Conservation (phyloP, 495 filamentous ascomycete species). For the Penicillium chermesinum region DNA sequence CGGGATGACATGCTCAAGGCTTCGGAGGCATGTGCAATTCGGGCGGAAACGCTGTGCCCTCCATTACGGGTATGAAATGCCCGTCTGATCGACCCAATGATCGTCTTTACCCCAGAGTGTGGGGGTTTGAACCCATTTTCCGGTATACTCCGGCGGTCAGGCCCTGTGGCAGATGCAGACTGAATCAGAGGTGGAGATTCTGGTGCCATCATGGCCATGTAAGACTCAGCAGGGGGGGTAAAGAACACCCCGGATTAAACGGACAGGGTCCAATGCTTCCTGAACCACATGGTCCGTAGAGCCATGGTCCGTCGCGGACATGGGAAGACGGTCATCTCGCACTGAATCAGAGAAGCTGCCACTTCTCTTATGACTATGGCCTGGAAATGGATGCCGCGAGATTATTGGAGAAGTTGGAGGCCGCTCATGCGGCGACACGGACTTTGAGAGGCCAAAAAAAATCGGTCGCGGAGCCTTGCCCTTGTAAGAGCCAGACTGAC, state of each 20-base stretch:
- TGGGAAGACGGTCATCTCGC: conserved; percentile 62
- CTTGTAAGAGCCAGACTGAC: conserved; percentile 34
- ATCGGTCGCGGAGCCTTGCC: conserved; percentile 61
- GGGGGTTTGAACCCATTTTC: conserved; percentile 29
- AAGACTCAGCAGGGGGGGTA: conserved; percentile 71
- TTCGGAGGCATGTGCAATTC: conserved; percentile 32
- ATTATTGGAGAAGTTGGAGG: conserved; percentile 26
- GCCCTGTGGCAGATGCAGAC: conserved; percentile 13
- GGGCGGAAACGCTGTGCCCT: conserved; percentile 37
- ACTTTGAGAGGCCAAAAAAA: conserved; percentile 31
- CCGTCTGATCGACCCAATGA: conserved; percentile 83
- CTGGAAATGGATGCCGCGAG: conserved; percentile 35
- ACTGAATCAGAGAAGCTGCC: conserved; percentile 84
- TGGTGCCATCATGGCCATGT: conserved; percentile 66
- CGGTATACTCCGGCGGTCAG: conserved; percentile 31
- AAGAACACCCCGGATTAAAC: conserved; percentile 76
- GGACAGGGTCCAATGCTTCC: conserved; percentile 67
- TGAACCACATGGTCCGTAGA: conserved; percentile 19
- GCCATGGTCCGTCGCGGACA: conserved; percentile 27
- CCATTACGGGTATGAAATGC: conserved; percentile 68
- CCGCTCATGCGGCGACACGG: conserved; percentile 21
- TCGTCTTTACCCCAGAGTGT: conserved; percentile 67
- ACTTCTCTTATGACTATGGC: conserved; percentile 61
- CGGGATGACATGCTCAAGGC: conserved; percentile 19
- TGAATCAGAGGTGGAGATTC: conserved; percentile 49